Conservation (phyloP, 495 filamentous ascomycete genomes). For the Penicillium odoratum region DNA sequence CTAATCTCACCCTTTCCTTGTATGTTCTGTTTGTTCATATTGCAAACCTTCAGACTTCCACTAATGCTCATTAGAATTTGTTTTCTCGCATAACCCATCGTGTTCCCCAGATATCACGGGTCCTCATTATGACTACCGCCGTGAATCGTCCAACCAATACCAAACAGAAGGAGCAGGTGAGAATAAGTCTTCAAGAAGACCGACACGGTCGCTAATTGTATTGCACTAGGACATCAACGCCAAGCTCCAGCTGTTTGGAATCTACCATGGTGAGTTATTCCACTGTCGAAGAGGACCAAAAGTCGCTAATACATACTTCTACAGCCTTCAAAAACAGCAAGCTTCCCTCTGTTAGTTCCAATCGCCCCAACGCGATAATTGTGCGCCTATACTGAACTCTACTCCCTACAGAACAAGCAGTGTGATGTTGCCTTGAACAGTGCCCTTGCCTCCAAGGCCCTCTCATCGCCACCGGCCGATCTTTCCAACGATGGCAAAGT, state of each 20-base stretch:
- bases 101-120: conserved; percentile 6
- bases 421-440: conserved; percentile 93
- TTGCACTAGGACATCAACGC: conserved; percentile 68
- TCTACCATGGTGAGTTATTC: conserved; percentile 60
- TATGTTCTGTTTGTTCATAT: conserved; percentile 15
- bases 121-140: conserved; percentile 41
- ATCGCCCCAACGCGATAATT: not conserved
- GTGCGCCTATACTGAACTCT: conserved; percentile 12
- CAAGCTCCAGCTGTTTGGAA: conserved; percentile 95
- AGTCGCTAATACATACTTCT: conserved; percentile 20
- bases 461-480: conserved; percentile 70
- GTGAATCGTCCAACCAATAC: conserved; percentile 68
- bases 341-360: conserved; percentile 75
- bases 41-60: conserved; percentile 14
- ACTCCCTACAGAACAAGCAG: conserved; percentile 71
- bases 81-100: not conserved
- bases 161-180: conserved; percentile 57
- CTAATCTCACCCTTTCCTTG: conserved; percentile 13
- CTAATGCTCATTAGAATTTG: conserved; percentile 21
- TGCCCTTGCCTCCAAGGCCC: conserved; percentile 64
- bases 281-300: conserved; percentile 3
- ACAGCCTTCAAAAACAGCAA: conserved; percentile 86
- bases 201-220: not conserved
- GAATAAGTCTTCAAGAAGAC: not conserved
- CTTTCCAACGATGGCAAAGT: conserved; percentile 78